Percentiles rank a stretch among this genome's conserved stretches.
These are phyloP conservation scores for Fraxinus paxiana DNA, from an alignment of 305 asterid genomes.

Conservation along the genomic window DNA sequence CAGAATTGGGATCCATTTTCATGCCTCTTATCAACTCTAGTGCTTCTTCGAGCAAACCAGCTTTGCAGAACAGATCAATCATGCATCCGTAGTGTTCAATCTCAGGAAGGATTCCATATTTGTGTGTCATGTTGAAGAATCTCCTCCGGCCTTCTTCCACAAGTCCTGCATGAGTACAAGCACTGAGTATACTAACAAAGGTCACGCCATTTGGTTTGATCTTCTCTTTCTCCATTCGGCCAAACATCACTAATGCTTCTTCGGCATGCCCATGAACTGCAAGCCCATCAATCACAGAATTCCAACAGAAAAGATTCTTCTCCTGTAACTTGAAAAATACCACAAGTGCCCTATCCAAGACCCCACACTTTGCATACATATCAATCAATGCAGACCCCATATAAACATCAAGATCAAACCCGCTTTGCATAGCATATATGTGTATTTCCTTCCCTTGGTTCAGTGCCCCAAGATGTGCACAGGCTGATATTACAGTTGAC, in stretches of 20 bases:
- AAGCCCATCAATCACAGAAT: conserved; percentile 68
- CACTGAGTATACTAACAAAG: conserved; percentile 58
- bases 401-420: conserved; percentile 47
- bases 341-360: conserved; percentile 55
- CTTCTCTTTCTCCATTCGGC: conserved; percentile 47
- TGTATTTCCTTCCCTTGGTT: conserved; percentile 62
- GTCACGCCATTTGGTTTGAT: conserved; percentile 59
- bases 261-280: conserved; percentile 60
- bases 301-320: conserved; percentile 71
- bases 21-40: conserved; percentile 46
- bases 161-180: conserved; percentile 71
- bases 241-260: conserved; percentile 54
- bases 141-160: conserved; percentile 49
- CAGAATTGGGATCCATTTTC: conserved; percentile 64
- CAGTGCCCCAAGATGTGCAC: conserved; percentile 69
- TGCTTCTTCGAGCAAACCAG: conserved; percentile 67
- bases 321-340: conserved; percentile 58
- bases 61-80: conserved; percentile 56
- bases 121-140: conserved; percentile 48
- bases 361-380: conserved; percentile 78
- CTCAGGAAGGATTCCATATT: conserved; percentile 45
- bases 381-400: conserved; percentile 64
- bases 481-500: conserved; percentile 64
- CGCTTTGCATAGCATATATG: conserved; percentile 28
- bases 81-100: conserved; percentile 66